Evolutionary conservation across 2,329 filamentous ascomycete genomes (phyloP).

Genomic region (Xylariaceae sp.): DNA sequence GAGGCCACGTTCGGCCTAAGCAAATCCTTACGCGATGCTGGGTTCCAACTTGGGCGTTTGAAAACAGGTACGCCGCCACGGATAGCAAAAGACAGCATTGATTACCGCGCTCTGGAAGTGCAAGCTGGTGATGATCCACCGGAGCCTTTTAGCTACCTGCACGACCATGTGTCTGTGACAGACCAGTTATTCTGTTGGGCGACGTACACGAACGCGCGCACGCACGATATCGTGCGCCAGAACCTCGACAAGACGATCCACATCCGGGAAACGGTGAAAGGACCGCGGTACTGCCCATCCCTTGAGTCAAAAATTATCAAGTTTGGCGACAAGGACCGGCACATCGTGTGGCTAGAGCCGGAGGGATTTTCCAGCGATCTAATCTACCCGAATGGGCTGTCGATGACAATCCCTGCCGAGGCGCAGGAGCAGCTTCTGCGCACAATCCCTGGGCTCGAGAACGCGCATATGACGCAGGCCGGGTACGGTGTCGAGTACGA

Average conservation of each 20-base stretch:
- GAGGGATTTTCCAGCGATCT: slow-evolving; percentile 91
- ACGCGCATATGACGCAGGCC: slow-evolving; percentile 89
- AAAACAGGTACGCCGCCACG: slow-evolving; percentile 97
- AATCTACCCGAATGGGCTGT: slow-evolving; percentile 95
- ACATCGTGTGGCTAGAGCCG: slow-evolving; percentile 96
- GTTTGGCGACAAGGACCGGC: slow-evolving; percentile 78
- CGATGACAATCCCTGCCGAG: slow-evolving; percentile 92
- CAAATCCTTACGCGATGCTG: slow-evolving; percentile 85
- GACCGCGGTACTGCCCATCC: slow-evolving; percentile 93
- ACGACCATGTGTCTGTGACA: slow-evolving; percentile 76
- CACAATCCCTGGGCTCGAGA: slow-evolving; percentile 85
- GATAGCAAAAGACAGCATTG: slow-evolving; percentile 79
- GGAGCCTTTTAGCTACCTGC: slow-evolving; percentile 89
- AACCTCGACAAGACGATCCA: slow-evolving; percentile 97
- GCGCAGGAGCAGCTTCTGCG: slow-evolving; percentile 85
- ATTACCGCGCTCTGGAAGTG: slow-evolving; percentile 72
- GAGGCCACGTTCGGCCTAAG: slow-evolving; percentile 91
- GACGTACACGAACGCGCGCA: slow-evolving; percentile 82
- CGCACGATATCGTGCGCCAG: slow-evolving; percentile 82
- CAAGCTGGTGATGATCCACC: slow-evolving; percentile 87
- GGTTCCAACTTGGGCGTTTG: slow-evolving; percentile 85
- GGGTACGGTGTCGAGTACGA: slow-evolving; percentile 99
- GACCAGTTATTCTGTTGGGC: slow-evolving; percentile 85
- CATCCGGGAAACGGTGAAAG: slow-evolving; percentile 92
- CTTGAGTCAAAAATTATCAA: slow-evolving; percentile 92